Evolutionary conservation across 1,284 basidiomycete genomes (phyloP).

Genomic region (Trichosporon sp.): DNA sequence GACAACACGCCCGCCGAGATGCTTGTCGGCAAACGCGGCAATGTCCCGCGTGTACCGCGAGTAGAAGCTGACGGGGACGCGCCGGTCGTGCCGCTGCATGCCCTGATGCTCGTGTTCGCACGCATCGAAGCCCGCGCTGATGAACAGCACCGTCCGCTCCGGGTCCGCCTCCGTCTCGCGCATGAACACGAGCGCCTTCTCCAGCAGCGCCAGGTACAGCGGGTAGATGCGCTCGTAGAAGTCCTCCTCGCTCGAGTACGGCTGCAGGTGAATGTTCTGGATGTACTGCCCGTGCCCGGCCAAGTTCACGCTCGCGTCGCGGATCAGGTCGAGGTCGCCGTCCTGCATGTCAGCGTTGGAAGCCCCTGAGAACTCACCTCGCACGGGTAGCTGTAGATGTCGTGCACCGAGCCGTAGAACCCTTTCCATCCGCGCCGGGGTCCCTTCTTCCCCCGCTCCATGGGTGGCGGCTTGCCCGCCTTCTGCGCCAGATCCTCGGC

Average conservation of each 20-base stretch:
- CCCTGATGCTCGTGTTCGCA: constrained; percentile 83
- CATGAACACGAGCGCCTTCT: constrained; percentile 69
- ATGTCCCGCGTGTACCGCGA: constrained; percentile 75
- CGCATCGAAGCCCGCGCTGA: constrained; percentile 80
- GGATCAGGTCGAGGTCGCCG: constrained; percentile 69
- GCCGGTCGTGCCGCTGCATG: constrained; percentile 90
- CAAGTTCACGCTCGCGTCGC: constrained; percentile 77
- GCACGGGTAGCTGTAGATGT: constrained; percentile 83
- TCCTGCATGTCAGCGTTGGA: constrained; percentile 56
- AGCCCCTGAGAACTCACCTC: constrained; percentile 57
- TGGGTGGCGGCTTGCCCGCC: constrained; percentile 44
- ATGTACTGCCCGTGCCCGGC: constrained; percentile 85
- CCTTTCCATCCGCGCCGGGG: constrained; percentile 59
- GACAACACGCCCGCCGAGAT: constrained; percentile 67
- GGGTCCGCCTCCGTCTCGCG: constrained; percentile 61
- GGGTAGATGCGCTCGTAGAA: constrained; percentile 75
- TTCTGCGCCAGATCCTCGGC: constrained; percentile 59
- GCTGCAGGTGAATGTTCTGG: constrained; percentile 82
- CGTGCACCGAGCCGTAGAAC: constrained; percentile 86
- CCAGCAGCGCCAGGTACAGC: constrained; percentile 66
- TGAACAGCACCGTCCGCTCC: constrained; percentile 73
- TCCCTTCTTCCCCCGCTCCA: constrained; percentile 45
- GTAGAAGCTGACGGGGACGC: constrained; percentile 82
- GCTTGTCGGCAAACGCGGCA: constrained; percentile 61
- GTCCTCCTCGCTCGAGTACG: constrained; percentile 66